Base-by-base conservation (phyloP, 73 alveolate genomes). In the Halteria grandinella region DNA sequence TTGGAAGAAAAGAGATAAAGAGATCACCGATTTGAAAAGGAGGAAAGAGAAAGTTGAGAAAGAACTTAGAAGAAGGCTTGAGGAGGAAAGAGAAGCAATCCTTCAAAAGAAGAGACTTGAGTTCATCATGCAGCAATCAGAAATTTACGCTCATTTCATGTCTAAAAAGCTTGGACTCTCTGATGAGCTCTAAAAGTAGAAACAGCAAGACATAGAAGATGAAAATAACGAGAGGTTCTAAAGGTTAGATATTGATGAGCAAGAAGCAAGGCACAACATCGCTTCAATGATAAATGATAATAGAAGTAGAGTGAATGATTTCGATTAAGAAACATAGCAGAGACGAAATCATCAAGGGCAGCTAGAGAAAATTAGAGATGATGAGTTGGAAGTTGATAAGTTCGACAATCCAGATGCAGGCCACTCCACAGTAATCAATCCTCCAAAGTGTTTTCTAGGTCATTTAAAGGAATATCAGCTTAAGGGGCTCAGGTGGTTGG, bases 401-500 rank as follows among this genome's bases (percentile, higher is more conserved):
- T 81, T 97, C 58, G 98, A 95, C 72, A 87, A 95, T 69, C 95
- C 92, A 31, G 98, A 96, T 69, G 89, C 83, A 64, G 75, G 91
- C 20, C 66, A 79, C 27, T 85, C 93, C n/a, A 90, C 89, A 55
- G 83, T 93, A 51, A 83, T 95, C 0, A 89, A 90, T 31, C 97
- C 97, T 34, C 99, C 99, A 33, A 79, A 85, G 41, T 60, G 91
- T 36, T 97, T 97, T 71, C 75, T 77, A 55, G 99, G 99, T 15
- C 88, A 85, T 12, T 87, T 97, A 64, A 97, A 96, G 79, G 99
- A 92, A 63, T 97, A 97, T 83, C 96, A 97, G 75, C 78, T 97
- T 55, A 96, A 96, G 81, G 99, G 99, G 0, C 91, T 97, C 37
- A 88, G 98, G 63, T 97, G 99, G 99, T 80, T 97, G 44, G 98